These are phyloP conservation scores for Eutrema yunnanense DNA, from an alignment of 345 rosid genomes.

Conservation along the genomic window DNA sequence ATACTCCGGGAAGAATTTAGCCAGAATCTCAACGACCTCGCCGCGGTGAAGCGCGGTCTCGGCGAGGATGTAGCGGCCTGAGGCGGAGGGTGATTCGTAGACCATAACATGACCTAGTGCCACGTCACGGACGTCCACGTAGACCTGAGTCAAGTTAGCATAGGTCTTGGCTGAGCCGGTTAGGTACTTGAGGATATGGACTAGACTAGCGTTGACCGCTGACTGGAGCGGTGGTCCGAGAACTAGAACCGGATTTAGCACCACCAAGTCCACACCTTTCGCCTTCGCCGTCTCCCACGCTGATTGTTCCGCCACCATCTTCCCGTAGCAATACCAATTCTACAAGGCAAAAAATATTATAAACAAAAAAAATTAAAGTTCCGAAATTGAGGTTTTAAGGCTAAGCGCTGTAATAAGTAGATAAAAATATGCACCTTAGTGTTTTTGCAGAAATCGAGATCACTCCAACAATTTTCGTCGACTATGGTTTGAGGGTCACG, in stretches of 20 bases:
- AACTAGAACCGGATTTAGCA: constrained; percentile 77
- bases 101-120: constrained; percentile 85
- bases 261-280: constrained; percentile 84
- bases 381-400: not conserved
- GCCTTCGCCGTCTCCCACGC: constrained; percentile 74
- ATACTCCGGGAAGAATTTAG: constrained; percentile 88
- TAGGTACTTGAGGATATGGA: constrained; percentile 90
- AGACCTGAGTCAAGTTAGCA: constrained; percentile 81
- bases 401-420: not conserved
- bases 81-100: constrained; percentile 73
- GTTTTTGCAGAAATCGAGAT: constrained; percentile 90
- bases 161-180: constrained; percentile 94
- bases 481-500: constrained; percentile 62
- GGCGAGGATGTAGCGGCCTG: constrained; percentile 86
- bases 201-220: constrained; percentile 64
- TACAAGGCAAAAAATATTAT: constrained; percentile 18
- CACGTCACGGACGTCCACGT: constrained; percentile 82
- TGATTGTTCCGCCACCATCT: constrained; percentile 83
- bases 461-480: constrained; percentile 97
- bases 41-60: constrained; percentile 93
- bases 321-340: constrained; percentile 99
- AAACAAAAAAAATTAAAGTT: not conserved
- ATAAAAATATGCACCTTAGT: constrained; percentile 48
- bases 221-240: constrained; percentile 86
- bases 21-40: constrained; percentile 83